These are phyloP conservation scores for Salix koriyanagi DNA, from an alignment of 345 rosid genomes.

Conservation along the genomic window DNA sequence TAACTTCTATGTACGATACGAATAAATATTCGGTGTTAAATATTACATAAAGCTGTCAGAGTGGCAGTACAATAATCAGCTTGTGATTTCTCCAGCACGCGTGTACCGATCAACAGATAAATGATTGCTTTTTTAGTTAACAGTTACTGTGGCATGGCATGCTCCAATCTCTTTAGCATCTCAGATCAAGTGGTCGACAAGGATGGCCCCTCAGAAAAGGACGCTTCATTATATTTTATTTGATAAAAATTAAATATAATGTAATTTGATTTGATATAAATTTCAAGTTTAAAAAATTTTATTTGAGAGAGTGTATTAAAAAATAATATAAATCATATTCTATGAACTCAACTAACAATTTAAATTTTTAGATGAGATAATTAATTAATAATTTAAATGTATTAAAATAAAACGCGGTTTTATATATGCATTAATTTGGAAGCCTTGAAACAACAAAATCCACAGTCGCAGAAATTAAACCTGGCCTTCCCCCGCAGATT, in stretches of 20 bases:
- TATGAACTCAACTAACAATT: accelerated
- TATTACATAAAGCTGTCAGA: background rate
- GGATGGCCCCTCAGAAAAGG: background rate
- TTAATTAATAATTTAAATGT: background rate
- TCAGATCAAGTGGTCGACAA: background rate
- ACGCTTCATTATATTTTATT: background rate
- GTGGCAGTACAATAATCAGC: background rate
- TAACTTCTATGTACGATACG: no score
- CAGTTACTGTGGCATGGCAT: background rate
- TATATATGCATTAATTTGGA: background rate
- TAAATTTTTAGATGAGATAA: no score
- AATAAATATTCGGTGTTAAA: no score
- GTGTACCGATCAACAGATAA: background rate
- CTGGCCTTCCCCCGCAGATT: no score
- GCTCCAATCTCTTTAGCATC: background rate
- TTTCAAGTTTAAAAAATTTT: no score
- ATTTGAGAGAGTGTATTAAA: no score
- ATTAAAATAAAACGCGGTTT: background rate
- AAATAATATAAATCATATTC: no score
- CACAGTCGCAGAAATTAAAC: no score
- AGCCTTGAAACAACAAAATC: background rate
- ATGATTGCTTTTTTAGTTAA: background rate
- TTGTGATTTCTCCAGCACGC: background rate
- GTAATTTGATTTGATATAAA: no score
- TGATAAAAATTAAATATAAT: no score